Percentiles rank a stretch among this genome's conserved stretches.
phyloP scores from a whole-genome alignment of 108 stramenopile genomes.

The Schizochytrium sp. region DNA sequence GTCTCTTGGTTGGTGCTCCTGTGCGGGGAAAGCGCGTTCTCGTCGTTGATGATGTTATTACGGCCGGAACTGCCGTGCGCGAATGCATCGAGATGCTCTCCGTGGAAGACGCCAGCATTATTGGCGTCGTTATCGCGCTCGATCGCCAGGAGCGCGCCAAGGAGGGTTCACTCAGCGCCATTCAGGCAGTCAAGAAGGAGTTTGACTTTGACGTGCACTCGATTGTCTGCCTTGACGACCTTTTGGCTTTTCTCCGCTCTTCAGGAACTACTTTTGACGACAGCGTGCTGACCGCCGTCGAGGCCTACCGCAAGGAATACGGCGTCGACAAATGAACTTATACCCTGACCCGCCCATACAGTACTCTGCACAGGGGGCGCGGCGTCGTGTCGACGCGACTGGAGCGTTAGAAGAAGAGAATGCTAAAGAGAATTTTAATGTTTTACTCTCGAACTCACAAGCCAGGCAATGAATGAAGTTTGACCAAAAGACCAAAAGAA shows the following conservation, averaged over 20 bases:
- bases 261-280: not conserved
- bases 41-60: slow-evolving; percentile 97
- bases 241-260: slow-evolving; percentile 37
- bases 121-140: slow-evolving; percentile 84
- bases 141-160: slow-evolving; percentile 85
- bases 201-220: slow-evolving; percentile 72
- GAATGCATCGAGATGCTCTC: slow-evolving; percentile 74
- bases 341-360: no score
- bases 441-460: no score
- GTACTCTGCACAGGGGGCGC: no score
- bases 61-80: slow-evolving; percentile 93
- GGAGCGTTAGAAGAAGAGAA: no score
- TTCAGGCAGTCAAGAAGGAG: slow-evolving; percentile 77
- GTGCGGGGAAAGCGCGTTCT: slow-evolving; percentile 80
- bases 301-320: slow-evolving; percentile 3
- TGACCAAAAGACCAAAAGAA: no score
- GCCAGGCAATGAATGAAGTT: no score
- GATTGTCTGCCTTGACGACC: slow-evolving; percentile 72
- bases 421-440: no score
- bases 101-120: slow-evolving; percentile 64
- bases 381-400: no score
- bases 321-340: not conserved
- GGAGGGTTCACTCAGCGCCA: slow-evolving; percentile 70
- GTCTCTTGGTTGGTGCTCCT: slow-evolving; percentile 77
- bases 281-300: not conserved